Conservation (phyloP, 495 filamentous ascomycete species). For the Elasticomyces elasticus region DNA sequence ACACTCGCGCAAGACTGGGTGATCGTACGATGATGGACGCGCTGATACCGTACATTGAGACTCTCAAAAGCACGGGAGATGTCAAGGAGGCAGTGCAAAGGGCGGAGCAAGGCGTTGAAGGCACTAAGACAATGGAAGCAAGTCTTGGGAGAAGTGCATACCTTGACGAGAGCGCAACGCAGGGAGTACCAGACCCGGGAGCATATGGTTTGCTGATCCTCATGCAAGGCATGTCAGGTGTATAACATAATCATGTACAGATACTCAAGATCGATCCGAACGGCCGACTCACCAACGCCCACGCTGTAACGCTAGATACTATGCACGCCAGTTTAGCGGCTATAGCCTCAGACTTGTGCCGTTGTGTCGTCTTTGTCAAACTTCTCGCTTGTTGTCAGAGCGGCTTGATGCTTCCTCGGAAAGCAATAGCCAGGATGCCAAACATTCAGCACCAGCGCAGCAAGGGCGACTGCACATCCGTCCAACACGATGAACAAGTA, state of each 20-base stretch:
- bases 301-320: too few relatives aligned
- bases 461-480: constrained; percentile 30
- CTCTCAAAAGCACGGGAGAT: constrained; percentile 11
- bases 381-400: neutral
- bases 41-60: constrained; percentile 25
- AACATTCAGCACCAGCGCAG: constrained; percentile 21
- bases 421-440: constrained; percentile 24
- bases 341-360: neutral
- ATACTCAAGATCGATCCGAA: too few relatives aligned
- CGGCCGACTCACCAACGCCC: too few relatives aligned
- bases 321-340: too few relatives aligned
- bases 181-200: constrained; percentile 24
- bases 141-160: constrained; percentile 22
- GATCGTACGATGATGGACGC: constrained; percentile 26
- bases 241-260: too few relatives aligned
- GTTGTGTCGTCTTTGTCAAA: neutral
- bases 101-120: constrained; percentile 18
- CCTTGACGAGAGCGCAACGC: constrained; percentile 21
- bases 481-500: constrained; percentile 42
- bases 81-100: constrained; percentile 10
- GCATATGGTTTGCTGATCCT: constrained; percentile 22
- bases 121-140: constrained; percentile 24
- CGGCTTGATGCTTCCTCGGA: constrained; percentile 2
- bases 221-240: constrained; percentile 19
- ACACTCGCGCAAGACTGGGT: constrained; percentile 19